phyloP scores from a whole-genome alignment of 805 yeast species.

The Sugiyamaella qingdaonensis region DNA sequence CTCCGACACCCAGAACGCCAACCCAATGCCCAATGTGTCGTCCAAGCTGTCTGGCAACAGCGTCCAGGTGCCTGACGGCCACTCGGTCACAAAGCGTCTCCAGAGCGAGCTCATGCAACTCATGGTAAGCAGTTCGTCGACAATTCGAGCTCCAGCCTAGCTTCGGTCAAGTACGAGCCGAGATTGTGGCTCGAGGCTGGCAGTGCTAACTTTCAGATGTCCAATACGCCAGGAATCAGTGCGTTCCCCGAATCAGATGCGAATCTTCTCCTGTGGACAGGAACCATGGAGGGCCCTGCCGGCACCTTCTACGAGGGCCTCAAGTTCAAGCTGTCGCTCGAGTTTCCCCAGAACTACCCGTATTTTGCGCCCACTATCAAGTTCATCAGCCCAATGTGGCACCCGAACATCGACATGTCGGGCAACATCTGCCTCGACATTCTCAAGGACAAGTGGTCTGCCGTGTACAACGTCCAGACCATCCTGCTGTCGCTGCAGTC shows the following conservation, averaged over 20 bases:
- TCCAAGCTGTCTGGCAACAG: constrained; percentile 3
- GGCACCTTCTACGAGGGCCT: constrained; percentile 55
- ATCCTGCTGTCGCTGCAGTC: constrained; percentile 56
- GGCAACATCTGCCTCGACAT: constrained; percentile 66
- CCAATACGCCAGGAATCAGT: constrained; percentile 46
- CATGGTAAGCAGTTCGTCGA: constrained; percentile 35
- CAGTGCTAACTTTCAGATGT: constrained; percentile 31
- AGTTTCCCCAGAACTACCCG: constrained; percentile 55
- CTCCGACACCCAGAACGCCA: constrained; percentile 17
- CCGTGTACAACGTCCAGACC: constrained; percentile 57
- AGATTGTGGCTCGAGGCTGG: background rate
- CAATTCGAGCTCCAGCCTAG: too few relatives aligned
- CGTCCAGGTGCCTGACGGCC: constrained; percentile 35
- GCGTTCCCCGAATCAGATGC: constrained; percentile 54
- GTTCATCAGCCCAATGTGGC: constrained; percentile 59
- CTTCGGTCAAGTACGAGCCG: too few relatives aligned
- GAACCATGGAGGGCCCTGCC: constrained; percentile 53
- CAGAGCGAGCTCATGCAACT: constrained; percentile 51
- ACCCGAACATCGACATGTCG: constrained; percentile 59
- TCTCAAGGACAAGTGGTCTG: constrained; percentile 62
- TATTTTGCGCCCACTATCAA: constrained; percentile 52
- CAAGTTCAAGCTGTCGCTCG: constrained; percentile 46
- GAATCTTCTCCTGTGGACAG: constrained; percentile 53
- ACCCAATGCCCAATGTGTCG: constrained; percentile 9
- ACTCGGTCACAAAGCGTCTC: constrained; percentile 47